A percentile compares a stretch with the other conserved stretches of the same genome.
These are phyloP conservation scores for Alternaria ethzedia DNA, from an alignment of 2,329 filamentous ascomycete genomes.

Conservation along the genomic window DNA sequence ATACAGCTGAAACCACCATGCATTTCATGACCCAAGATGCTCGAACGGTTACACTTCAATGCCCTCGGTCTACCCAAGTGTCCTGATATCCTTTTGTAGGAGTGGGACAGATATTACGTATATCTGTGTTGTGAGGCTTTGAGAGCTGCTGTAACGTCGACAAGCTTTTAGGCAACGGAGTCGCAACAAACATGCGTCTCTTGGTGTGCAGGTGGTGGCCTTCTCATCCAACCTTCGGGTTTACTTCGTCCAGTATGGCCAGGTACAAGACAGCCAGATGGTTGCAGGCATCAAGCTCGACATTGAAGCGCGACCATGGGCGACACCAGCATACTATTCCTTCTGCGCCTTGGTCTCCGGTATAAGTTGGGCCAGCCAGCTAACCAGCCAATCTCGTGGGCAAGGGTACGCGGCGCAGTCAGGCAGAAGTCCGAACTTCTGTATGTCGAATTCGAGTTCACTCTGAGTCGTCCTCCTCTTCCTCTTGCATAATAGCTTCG, in stretches of 20 bases:
- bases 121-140: background rate
- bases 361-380: too few relatives aligned
- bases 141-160: background rate
- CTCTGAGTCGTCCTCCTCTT: constrained; percentile 34
- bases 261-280: background rate
- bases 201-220: background rate
- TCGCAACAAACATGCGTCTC: background rate
- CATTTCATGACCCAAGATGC: background rate
- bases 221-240: background rate
- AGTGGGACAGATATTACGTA: background rate
- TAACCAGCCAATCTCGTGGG: too few relatives aligned
- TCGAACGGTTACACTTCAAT: background rate
- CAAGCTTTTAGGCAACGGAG: background rate
- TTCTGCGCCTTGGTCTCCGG: background rate
- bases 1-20: background rate
- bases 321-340: background rate
- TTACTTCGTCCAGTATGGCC: background rate
- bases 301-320: too few relatives aligned
- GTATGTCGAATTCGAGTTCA: constrained; percentile 6
- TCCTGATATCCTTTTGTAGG: background rate
- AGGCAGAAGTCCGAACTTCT: background rate
- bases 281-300: background rate
- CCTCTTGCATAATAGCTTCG: constrained; percentile 39
- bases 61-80: background rate
- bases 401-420: background rate